Evolutionary conservation across 805 yeast species (phyloP), one percentile per base, ranked within the genome.

Genomic region (Nakazawaea ishiwadae): DNA sequence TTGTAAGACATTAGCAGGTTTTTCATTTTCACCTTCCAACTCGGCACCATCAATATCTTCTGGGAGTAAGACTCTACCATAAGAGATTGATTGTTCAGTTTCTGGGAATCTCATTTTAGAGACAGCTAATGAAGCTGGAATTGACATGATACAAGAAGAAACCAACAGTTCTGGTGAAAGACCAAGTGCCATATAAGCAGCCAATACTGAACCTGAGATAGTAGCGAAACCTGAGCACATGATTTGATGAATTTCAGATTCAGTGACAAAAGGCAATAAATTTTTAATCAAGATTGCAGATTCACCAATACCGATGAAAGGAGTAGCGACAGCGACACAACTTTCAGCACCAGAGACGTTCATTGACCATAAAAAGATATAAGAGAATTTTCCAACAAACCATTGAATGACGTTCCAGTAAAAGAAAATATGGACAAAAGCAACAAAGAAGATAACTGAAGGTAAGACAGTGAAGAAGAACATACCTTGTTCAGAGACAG

Each of bases 251-350:
- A 78, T 62, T 56, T 79, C 84, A 10, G 82, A 79, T 44, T 65
- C 68, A 37, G 84, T 78, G 50, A 75, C 65, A 55, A 62, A 77
- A 4, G 81, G 81, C 51, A 78, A 55, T 47, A 77, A 73, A 42
- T 76, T 77, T 54, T 77, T 76, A 51, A 78, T 68, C 51, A 78
- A 69, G 46, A 79, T 71, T 5, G 83, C 82, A 39, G 77, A 68
- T 60, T 78, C 84, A 51, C 84, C 84, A 48, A 75, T 77, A 32
- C 84, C 84, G 48, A 78, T 67, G 56, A 78, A 78, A 4, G 84
- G 84, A 21, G 83, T 73, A 1, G 83, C 84, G 34, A 82, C 80
- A 4, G 81, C 81, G 24, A 77, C 79, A 36, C 76, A 73, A 18
- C 82, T 75, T 54, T 79, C 84, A 37, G 83, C 81, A 50, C 84